Conservation (phyloP, 129 eudicot genomes). For the Solidago caesia region DNA sequence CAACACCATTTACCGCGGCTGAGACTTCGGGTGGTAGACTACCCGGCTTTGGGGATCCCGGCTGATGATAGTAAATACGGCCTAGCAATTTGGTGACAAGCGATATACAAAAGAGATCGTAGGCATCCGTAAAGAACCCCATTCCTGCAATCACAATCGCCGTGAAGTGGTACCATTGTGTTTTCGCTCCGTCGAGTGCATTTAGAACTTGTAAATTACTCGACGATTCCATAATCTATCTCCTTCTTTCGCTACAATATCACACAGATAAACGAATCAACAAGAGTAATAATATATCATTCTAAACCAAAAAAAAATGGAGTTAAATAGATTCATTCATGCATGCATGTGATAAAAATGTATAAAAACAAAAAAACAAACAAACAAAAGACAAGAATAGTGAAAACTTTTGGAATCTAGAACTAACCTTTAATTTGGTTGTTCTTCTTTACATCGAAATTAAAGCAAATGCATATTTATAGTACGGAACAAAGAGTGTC, state of each 20-base stretch:
- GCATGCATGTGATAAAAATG: constrained; percentile 7
- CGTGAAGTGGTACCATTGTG: constrained; percentile 71
- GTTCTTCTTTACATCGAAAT: constrained; percentile 21
- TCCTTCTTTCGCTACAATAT: background rate
- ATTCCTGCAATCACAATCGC: constrained; percentile 62
- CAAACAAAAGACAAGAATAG: background rate
- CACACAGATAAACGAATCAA: constrained; percentile 9
- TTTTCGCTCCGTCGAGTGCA: constrained; percentile 60
- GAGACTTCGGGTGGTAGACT: constrained; percentile 53
- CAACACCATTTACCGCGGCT: constrained; percentile 58
- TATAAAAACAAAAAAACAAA: background rate
- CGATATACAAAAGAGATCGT: constrained; percentile 60
- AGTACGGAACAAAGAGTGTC: constrained; percentile 30
- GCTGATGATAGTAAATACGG: constrained; percentile 45
- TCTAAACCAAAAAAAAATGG: background rate
- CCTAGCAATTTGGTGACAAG: constrained; percentile 57
- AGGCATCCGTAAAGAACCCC: constrained; percentile 68
- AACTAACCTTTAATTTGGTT: background rate
- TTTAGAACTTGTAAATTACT: constrained; percentile 45
- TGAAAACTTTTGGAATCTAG: background rate
- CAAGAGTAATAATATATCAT: background rate
- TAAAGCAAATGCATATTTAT: constrained; percentile 19
- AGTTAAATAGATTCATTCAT: background rate
- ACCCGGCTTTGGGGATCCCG: constrained; percentile 48
- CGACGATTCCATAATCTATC: constrained; percentile 3